phyloP scores from a whole-genome alignment of 495 filamentous ascomycete genomes.

The Articulospora tetracladia region DNA sequence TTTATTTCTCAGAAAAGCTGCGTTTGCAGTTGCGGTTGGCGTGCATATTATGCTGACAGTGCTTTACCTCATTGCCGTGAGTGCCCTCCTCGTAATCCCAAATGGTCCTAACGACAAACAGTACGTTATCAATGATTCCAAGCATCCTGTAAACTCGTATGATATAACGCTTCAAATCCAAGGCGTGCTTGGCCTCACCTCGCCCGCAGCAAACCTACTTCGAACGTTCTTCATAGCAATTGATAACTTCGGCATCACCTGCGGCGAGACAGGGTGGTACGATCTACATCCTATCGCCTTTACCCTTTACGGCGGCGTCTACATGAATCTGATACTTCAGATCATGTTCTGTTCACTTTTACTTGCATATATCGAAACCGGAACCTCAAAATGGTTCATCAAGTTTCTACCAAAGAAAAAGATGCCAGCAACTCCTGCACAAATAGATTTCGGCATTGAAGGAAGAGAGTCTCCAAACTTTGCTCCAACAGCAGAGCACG shows the following conservation, averaged over 20 bases:
- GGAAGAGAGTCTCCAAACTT: background rate
- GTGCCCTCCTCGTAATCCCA: background rate
- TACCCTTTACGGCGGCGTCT: slow-evolving; percentile 15
- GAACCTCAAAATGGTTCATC: slow-evolving; percentile 13
- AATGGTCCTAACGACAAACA: background rate
- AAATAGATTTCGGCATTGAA: slow-evolving; percentile 21
- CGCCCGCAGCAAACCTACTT: slow-evolving; percentile 17
- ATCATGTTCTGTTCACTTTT: slow-evolving; percentile 16
- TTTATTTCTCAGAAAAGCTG: slow-evolving; percentile 19
- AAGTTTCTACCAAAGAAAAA: slow-evolving; percentile 9
- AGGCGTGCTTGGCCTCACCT: slow-evolving; percentile 17
- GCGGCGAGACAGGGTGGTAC: slow-evolving; percentile 12
- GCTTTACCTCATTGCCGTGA: slow-evolving; percentile 11
- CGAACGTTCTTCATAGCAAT: slow-evolving; percentile 14
- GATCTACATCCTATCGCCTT: slow-evolving; percentile 14
- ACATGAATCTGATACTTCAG: slow-evolving; percentile 18
- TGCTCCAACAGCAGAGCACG: background rate
- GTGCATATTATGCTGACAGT: slow-evolving; percentile 19
- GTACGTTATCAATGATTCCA: slow-evolving; percentile 15
- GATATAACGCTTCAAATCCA: slow-evolving; percentile 10
- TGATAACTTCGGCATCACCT: slow-evolving; percentile 18
- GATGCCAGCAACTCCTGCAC: slow-evolving; percentile 11
- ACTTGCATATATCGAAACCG: slow-evolving; percentile 16
- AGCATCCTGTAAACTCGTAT: background rate
- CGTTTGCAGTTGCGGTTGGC: slow-evolving; percentile 21